Base-by-base conservation (phyloP, 176 grass and related monocot genomes). In the Triticum urartu region DNA sequence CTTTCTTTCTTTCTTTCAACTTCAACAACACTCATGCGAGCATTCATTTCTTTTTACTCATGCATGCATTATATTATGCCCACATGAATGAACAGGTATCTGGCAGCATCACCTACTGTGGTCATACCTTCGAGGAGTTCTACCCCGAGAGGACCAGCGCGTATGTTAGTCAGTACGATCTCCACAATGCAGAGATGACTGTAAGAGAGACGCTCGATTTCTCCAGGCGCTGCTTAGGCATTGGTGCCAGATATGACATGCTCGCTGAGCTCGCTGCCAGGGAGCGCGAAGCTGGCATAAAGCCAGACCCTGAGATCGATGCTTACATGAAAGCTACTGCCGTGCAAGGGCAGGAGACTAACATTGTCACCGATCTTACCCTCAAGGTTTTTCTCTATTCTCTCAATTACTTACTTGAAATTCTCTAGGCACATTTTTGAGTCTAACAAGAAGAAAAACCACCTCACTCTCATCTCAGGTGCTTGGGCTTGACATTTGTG, bases 131-230 rank as follows among this genome's bases (percentile, higher is more conserved):
- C 38, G 78, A 87, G 1, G 93, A 95, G 64, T 95, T 95, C 73
- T 89, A 90, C 25, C 93, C 93, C 3, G 85, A 92, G 73, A 90
- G 91, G 77, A 92, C 93, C 20, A 86, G 90, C 7, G 88, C 93
- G 0, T 95, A 92, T 20, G 91, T 95, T 9, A 81, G 93, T 14
- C 93, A 95, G 56, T 80, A 95, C 69, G 93, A 95, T 61, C 64
- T 95, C n/a, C 90, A 95, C 21, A 90, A 92, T 40, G 80, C 75
- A 10, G 93, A 95, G 80, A 95, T 95, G 93, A 95, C 93, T 5
- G 93, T 95, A 25, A 87, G 90, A 50, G 93, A 95, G 86, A 95
- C 86, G 1, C 76, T 95, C 45, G 88, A 90, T 87, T 95, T 95
- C 81, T 95, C 93, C 5, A 85, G 90, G 75, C 52, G 90, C 5